phyloP scores from a whole-genome alignment of 257 asterid genomes.

The Coffea eugenioides region DNA sequence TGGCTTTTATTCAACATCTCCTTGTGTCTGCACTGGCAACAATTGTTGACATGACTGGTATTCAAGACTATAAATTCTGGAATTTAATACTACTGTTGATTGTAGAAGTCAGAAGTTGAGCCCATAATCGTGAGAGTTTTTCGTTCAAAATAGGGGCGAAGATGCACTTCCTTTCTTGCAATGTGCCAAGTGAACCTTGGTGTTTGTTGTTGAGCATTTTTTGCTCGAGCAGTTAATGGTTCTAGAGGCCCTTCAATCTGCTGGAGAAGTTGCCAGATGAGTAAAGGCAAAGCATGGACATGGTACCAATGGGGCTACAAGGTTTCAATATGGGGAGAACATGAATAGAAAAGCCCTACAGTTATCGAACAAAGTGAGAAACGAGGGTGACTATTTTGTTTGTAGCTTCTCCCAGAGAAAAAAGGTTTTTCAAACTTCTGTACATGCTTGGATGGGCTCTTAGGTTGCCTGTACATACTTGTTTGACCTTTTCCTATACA shows the following conservation, averaged over 20 bases:
- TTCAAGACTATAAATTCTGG: neutral
- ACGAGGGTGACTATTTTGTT: neutral
- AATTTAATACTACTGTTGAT: too few species aligned
- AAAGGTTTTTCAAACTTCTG: neutral
- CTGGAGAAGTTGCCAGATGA: neutral
- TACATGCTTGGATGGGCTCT: neutral
- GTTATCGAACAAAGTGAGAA: neutral
- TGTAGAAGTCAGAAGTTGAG: neutral
- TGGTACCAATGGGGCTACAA: neutral
- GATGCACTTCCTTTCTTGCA: neutral
- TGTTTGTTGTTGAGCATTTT: neutral
- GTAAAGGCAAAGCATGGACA: neutral
- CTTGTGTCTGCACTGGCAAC: neutral
- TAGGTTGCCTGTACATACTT: neutral
- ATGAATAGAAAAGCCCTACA: neutral
- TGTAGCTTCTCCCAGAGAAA: too few species aligned
- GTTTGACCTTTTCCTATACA: neutral
- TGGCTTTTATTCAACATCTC: neutral
- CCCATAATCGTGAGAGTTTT: neutral
- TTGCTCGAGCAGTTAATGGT: neutral
- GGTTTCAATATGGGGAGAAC: neutral
- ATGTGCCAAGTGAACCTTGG: neutral
- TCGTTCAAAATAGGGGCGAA: neutral
- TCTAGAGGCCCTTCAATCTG: neutral
- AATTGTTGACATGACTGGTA: too few species aligned